Base-by-base conservation (phyloP, 129 eudicot genomes). In the Heracleum sosnowskyi region DNA sequence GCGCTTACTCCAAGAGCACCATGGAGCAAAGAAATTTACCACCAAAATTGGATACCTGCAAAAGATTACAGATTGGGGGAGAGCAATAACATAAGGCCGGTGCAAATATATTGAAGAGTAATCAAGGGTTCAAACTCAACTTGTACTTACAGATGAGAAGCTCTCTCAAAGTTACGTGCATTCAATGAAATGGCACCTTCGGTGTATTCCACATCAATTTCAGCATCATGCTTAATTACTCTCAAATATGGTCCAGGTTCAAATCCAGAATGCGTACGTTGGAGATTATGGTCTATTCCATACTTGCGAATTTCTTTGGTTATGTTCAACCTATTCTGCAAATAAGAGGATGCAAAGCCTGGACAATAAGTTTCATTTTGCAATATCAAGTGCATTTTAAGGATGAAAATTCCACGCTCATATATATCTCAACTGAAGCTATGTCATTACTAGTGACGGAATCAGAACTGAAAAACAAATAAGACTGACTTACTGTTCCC, bases 1-100 rank as follows among this genome's bases (percentile, higher is more conserved):
- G 71, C 91, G 92, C 62, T 90, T 92, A 86, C 99, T 95, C 96
- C 96, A 95, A 78, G 76, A 78, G 86, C 99, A 95, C 99, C 99
- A 95, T 76, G 99, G 97, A 70, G 99, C 97, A 82, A 51, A 95
- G 84, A 95, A 95, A 83, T 95, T 95, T 64, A 95, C 99, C 42
- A 88, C 96, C 92, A 92, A 76, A 68, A 95, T 90, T 37, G 88
- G 84, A 79, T 92, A 84, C 85, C 99, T 95, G 95, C 64, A 80
- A 77, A 81, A 85, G 62, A 47, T 76, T 36, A 33, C 42, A 69
- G 39, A 66, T 31, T 66, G 7, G 24, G 24, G 39, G 22, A 15
- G 72, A 31, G 37, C 66, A 66, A 66, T 66, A 66, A 64, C 7
- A 29, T 29, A 64, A 26, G 37, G 22, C 2, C 37, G 5, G 9